Evolutionary conservation across 805 yeast genomes (phyloP).

Genomic region (Metschnikowia chrysomelidarum): DNA sequence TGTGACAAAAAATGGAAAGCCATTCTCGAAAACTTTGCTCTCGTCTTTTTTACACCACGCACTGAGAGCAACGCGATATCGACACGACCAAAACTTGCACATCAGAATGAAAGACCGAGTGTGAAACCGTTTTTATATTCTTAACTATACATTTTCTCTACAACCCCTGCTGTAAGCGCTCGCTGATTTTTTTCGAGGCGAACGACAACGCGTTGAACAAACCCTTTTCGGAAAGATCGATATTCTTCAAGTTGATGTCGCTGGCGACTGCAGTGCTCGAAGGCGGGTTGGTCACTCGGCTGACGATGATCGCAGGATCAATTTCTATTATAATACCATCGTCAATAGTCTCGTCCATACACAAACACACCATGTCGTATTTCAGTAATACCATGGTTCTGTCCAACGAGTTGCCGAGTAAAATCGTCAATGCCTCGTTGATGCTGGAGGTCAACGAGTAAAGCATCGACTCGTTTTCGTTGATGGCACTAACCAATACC

Average conservation of each 20-base stretch:
- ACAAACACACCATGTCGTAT: slow-evolving; percentile 81
- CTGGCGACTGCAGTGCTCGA: slow-evolving; percentile 36
- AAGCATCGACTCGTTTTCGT: slow-evolving; percentile 83
- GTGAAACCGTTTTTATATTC: too few relatives aligned
- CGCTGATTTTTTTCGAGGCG: slow-evolving; percentile 68
- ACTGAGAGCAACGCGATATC: too few relatives aligned
- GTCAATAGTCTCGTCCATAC: slow-evolving; percentile 89
- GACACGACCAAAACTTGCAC: too few relatives aligned
- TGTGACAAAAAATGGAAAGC: too few relatives aligned
- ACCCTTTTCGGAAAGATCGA: slow-evolving; percentile 73
- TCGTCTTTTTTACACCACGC: too few relatives aligned
- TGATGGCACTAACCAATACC: slow-evolving; percentile 67
- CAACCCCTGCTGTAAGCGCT: slow-evolving; percentile 46
- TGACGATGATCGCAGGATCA: slow-evolving; percentile 80
- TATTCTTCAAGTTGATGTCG: slow-evolving; percentile 57
- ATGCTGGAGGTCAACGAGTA: slow-evolving; percentile 75
- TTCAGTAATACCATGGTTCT: slow-evolving; percentile 73
- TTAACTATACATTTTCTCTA: too few relatives aligned
- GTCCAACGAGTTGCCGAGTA: slow-evolving; percentile 70
- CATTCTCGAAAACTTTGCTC: too few relatives aligned
- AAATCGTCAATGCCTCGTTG: slow-evolving; percentile 75
- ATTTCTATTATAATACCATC: slow-evolving; percentile 92
- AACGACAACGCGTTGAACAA: slow-evolving; percentile 82
- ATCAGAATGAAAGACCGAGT: too few relatives aligned
- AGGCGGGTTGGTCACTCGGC: slow-evolving; percentile 90